phyloP scores from a whole-genome alignment of 208 protist genomes.

The Leishmania gerbilli region DNA sequence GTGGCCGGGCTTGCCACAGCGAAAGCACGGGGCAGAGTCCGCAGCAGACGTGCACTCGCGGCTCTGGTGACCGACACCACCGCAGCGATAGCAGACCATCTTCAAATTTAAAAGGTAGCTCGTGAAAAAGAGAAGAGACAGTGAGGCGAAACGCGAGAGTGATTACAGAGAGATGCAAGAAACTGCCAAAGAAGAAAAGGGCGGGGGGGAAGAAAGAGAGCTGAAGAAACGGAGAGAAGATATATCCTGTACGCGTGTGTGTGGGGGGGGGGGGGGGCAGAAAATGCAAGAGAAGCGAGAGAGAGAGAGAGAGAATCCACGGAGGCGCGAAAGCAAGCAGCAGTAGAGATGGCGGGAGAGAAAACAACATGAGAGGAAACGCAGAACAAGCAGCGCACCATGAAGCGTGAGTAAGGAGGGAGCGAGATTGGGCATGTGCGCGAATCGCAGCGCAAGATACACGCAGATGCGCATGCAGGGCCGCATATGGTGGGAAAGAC shows the following conservation, averaged over 20 bases:
- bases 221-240: not conserved
- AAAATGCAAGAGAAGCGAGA: not conserved
- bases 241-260: not conserved
- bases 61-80: conserved; percentile 77
- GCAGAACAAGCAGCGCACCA: not conserved
- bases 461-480: not conserved
- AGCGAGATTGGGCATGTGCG: not conserved
- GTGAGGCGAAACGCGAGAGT: conserved; percentile 6
- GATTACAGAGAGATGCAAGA: conserved; percentile 6
- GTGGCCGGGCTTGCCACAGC: conserved; percentile 81
- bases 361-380: not conserved
- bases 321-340: not conserved
- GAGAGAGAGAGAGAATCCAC: not conserved
- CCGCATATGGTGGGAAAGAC: not conserved
- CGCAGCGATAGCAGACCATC: conserved; percentile 91
- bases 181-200: conserved; percentile 1
- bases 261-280: too few relatives aligned
- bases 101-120: conserved; percentile 2
- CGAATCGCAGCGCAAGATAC: not conserved
- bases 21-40: conserved; percentile 71
- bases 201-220: not conserved
- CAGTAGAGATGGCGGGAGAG: not conserved
- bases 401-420: not conserved
- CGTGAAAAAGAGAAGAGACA: not conserved
- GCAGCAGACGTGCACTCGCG: conserved; percentile 65